Conservation (phyloP, 2,329 filamentous ascomycete species). For the Arthrinium puccinioides region DNA sequence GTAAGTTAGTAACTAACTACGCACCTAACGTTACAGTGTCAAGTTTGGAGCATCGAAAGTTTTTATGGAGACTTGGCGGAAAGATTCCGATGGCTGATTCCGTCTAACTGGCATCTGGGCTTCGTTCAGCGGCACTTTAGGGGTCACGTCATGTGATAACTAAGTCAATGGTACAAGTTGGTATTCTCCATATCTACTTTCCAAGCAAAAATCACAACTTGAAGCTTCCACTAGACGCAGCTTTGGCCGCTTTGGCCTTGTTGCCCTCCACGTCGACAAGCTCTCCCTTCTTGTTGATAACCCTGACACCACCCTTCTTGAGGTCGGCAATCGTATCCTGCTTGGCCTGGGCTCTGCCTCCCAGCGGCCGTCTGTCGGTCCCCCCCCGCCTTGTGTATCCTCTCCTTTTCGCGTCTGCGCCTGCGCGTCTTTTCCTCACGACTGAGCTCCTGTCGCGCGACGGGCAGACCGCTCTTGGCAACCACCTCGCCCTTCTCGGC, state of each 20-base stretch:
- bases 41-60: too few species aligned
- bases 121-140: too few species aligned
- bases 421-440: constrained; percentile 76
- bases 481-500: constrained; percentile 64
- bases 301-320: constrained; percentile 71
- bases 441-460: constrained; percentile 79
- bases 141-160: too few species aligned
- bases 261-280: constrained; percentile 78
- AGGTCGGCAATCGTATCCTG: constrained; percentile 39
- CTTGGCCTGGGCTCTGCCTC: constrained; percentile 52
- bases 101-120: too few species aligned
- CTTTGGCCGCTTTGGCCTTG: constrained; percentile 50
- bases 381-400: constrained; percentile 63
- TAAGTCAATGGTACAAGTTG: too few species aligned
- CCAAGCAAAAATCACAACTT: constrained; percentile 43
- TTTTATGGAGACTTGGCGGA: too few species aligned
- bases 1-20: too few species aligned
- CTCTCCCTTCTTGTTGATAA: constrained; percentile 86
- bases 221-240: constrained; percentile 48
- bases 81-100: too few species aligned
- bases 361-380: constrained; percentile 38
- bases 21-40: too few species aligned
- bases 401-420: constrained; percentile 78
- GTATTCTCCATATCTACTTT: too few species aligned
- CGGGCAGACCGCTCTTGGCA: constrained; percentile 65